These are phyloP conservation scores for Rhodofomes roseus DNA, from an alignment of 1,284 basidiomycete species.

Conservation along the genomic window DNA sequence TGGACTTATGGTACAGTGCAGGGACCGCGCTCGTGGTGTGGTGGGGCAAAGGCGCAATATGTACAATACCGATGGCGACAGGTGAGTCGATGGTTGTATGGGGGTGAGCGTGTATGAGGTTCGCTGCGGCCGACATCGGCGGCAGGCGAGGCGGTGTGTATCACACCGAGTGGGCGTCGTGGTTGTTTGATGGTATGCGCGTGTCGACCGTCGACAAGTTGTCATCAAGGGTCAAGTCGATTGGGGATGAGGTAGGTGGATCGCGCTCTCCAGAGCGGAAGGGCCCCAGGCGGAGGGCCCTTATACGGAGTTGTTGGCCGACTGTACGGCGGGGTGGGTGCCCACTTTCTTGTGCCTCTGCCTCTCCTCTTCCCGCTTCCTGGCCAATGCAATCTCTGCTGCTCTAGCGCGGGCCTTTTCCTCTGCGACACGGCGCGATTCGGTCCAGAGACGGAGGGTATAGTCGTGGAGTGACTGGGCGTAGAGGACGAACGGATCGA, in stretches of 20 bases:
- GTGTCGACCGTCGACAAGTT: neutral
- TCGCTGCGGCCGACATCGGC: neutral
- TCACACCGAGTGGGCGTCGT: neutral
- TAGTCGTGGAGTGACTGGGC: constrained; percentile 64
- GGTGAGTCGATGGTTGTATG: neutral
- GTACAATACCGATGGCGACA: neutral
- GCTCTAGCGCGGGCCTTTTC: constrained; percentile 38
- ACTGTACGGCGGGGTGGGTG: neutral
- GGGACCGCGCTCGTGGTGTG: neutral
- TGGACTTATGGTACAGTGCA: constrained; percentile 2
- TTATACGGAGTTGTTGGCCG: constrained; percentile 5
- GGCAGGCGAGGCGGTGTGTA: neutral
- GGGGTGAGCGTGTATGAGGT: neutral
- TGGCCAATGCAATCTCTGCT: constrained; percentile 14
- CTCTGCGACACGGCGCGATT: constrained; percentile 57
- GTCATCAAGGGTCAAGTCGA: neutral
- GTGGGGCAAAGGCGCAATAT: neutral
- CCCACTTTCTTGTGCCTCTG: constrained; percentile 12
- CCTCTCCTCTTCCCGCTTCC: constrained; percentile 14
- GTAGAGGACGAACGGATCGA: constrained; percentile 44
- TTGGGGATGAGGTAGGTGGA: neutral
- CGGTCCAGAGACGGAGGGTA: constrained; percentile 63
- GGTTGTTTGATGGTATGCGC: neutral
- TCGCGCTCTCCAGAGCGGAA: neutral
- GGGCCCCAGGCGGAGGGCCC: constrained; percentile 1